Evolutionary conservation across 345 rosid genomes (phyloP), one percentile per base, ranked within the genome.

Genomic region (Aegle marmelos): DNA sequence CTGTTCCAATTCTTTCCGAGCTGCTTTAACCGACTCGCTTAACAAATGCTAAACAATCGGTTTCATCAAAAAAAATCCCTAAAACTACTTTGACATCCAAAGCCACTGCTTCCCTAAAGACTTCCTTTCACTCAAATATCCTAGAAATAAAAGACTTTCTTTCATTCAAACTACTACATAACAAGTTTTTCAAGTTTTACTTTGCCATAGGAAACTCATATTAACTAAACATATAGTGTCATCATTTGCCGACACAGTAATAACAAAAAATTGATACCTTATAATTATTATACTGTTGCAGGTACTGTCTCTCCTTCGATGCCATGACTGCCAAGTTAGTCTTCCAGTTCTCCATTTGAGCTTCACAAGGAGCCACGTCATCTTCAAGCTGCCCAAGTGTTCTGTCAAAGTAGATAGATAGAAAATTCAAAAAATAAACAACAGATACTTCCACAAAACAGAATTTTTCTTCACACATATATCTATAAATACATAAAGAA

Each of bases 291-390:
- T 88, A 91, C 80, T 94, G 99, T 63, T 92, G 93, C 63, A 88
- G 78, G 80, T 94, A 95, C 16, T 95, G 97, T 72, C 93, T 82
- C 82, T 95, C 99, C 88, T 94, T 95, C 16, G 92, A 89, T 72
- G 98, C 97, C 99, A 95, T 95, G 48, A 95, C 93, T 24, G 90
- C 93, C 90, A 93, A 85, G 78, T 90, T 90, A 3, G 90, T 90
- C 82, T 86, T 89, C 97, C 95, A 91, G 68, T 88, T 91, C 63
- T 93, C 92, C 90, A 87, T 86, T 76, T 93, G 93, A 54, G 88
- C 82, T 78, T 91, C 93, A 72, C 91, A 88, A 77, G 93, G 95
- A 78, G 89, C 76, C 72, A 96, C 91, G 65, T 92, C 97, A 67
- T 91, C 98, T 84, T 96, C 98, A 19, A 96, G 93, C 85, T 96